Percentiles rank a stretch among this genome's conserved stretches.
Evolutionary conservation across 306 rosid genomes (phyloP).

Genomic region (Acacia acuminata): DNA sequence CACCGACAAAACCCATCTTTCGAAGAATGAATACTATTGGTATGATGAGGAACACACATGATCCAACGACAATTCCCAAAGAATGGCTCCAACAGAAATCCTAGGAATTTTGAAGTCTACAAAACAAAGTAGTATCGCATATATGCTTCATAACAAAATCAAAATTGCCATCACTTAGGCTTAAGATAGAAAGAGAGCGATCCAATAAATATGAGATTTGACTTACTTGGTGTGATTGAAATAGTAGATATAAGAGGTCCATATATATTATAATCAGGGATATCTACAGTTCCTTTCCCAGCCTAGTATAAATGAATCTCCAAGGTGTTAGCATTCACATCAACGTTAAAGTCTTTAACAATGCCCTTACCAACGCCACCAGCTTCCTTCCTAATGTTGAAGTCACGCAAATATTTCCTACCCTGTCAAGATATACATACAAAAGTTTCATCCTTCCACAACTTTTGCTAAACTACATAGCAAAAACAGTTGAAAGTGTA

Average conservation of each 20-base stretch:
- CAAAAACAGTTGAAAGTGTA: background rate
- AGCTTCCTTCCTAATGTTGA: background rate
- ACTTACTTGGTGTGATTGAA: background rate
- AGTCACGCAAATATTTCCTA: background rate
- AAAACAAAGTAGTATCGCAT: no score
- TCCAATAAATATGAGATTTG: background rate
- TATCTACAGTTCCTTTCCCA: background rate
- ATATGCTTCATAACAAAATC: no score
- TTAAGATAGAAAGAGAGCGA: background rate
- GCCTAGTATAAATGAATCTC: background rate
- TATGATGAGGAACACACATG: no score
- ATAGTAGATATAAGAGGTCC: background rate
- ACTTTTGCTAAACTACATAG: no score
- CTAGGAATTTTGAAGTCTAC: no score
- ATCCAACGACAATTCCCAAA: no score
- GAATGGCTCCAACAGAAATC: no score
- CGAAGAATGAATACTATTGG: no score
- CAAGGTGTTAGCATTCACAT: background rate
- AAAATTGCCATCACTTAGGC: background rate
- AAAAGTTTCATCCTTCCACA: background rate
- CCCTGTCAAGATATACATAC: background rate
- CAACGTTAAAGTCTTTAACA: background rate
- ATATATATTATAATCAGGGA: background rate
- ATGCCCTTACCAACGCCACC: background rate
- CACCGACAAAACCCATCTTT: no score